Evolutionary conservation across 106 monocot genomes (phyloP).

Genomic region (Dactylorhiza incarnata): DNA sequence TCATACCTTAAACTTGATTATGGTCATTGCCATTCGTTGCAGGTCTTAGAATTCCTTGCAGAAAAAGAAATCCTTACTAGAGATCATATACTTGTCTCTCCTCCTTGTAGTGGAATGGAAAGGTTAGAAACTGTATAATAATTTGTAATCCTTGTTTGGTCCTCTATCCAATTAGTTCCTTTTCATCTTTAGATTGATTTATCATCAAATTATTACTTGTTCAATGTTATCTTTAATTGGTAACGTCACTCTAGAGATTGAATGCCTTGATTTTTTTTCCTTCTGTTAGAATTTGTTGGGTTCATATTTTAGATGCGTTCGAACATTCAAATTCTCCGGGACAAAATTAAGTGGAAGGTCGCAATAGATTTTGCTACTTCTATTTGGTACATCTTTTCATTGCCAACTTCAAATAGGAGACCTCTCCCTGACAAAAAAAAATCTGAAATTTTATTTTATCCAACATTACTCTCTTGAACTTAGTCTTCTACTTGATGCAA

Average conservation of each 20-base stretch:
- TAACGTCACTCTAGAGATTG: neutral
- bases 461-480: too few species aligned
- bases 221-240: neutral
- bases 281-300: neutral
- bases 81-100: constrained; percentile 58
- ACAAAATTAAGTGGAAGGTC: too few species aligned
- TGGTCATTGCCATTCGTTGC: constrained; percentile 20
- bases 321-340: too few species aligned
- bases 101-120: constrained; percentile 73
- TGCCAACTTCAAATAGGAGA: too few species aligned
- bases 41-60: constrained; percentile 84
- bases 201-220: neutral
- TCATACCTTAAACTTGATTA: neutral
- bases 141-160: neutral
- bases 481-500: too few species aligned
- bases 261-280: neutral
- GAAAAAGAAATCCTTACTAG: constrained; percentile 44
- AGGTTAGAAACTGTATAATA: constrained; percentile 41
- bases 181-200: neutral
- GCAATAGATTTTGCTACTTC: too few species aligned
- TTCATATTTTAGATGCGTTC: too few species aligned
- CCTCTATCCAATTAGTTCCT: neutral
- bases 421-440: too few species aligned
- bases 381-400: too few species aligned
- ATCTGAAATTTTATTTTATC: too few species aligned